Conservation (phyloP, 2,329 filamentous ascomycete species). For the Aureobasidium namibiae region DNA sequence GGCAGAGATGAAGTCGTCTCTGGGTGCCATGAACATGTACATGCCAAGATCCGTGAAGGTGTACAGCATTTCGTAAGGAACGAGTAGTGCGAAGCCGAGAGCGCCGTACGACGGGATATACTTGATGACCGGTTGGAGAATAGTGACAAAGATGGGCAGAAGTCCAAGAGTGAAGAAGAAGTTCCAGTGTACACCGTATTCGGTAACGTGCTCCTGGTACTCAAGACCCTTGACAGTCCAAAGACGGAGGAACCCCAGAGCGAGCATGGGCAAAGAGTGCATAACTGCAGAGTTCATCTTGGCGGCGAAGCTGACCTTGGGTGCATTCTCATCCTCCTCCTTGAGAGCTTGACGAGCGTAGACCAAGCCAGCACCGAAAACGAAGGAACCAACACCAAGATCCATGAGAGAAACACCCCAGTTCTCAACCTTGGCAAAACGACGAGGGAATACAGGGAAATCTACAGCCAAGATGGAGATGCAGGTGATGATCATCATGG, state of each 20-base stretch:
- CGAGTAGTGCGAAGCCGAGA: slow-evolving; percentile 60
- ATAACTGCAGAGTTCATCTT: slow-evolving; percentile 61
- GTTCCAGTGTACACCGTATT: slow-evolving; percentile 99
- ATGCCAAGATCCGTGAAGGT: slow-evolving; percentile 70
- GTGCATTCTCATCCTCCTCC: slow-evolving; percentile 31
- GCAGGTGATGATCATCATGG: slow-evolving; percentile 86
- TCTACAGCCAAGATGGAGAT: slow-evolving; percentile 94
- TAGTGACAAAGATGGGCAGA: slow-evolving; percentile 77
- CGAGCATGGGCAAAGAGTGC: slow-evolving; percentile 74
- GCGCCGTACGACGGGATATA: slow-evolving; percentile 68
- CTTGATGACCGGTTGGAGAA: slow-evolving; percentile 65
- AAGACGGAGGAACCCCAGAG: slow-evolving; percentile 71
- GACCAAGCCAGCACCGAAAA: slow-evolving; percentile 89
- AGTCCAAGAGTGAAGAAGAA: slow-evolving; percentile 96
- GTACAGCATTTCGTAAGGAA: slow-evolving; percentile 65
- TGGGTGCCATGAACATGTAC: slow-evolving; percentile 74
- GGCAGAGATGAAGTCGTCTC: slow-evolving; percentile 71
- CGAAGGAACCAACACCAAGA: slow-evolving; percentile 91
- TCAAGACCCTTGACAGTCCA: slow-evolving; percentile 88
- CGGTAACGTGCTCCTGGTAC: slow-evolving; percentile 93
- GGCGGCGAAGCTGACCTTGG: slow-evolving; percentile 43
- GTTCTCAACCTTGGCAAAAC: slow-evolving; percentile 97
- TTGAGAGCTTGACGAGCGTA: slow-evolving; percentile 74
- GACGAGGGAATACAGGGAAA: slow-evolving; percentile 83
- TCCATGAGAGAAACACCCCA: slow-evolving; percentile 99